A percentile compares a stretch with the other conserved stretches of the same genome.
Conservation (phyloP, 1,139 yeast genomes). For the Lodderomyces jiufengensis region DNA sequence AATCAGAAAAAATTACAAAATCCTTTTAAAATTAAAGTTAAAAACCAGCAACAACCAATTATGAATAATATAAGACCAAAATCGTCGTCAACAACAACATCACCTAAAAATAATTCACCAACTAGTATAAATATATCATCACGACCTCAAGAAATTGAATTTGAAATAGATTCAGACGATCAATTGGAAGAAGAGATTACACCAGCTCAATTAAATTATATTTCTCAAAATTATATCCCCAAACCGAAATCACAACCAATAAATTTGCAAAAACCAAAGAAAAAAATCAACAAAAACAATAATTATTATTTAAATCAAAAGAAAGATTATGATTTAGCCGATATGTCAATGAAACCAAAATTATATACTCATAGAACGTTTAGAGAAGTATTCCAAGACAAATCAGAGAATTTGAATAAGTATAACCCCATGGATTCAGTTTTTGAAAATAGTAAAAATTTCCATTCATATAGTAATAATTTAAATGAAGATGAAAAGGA, state of each 20-base stretch:
- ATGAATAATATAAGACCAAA: constrained; percentile 11
- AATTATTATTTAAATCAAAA: constrained; percentile 41
- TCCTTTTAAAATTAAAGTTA: neutral
- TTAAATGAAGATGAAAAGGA: constrained; percentile 27
- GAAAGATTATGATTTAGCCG: constrained; percentile 32
- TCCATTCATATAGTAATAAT: constrained; percentile 20
- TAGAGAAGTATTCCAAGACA: constrained; percentile 36
- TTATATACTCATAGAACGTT: constrained; percentile 42
- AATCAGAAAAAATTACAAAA: neutral
- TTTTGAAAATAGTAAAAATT: constrained; percentile 32
- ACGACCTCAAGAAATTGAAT: constrained; percentile 4
- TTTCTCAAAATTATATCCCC: constrained; percentile 16
- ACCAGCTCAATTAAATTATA: constrained; percentile 33
- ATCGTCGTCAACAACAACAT: constrained; percentile 1
- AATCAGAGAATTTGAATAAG: constrained; percentile 26
- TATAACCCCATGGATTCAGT: constrained; percentile 44
- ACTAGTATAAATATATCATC: no score
- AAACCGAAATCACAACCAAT: neutral
- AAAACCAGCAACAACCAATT: constrained; percentile 7
- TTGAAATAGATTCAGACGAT: constrained; percentile 26
- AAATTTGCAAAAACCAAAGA: neutral
- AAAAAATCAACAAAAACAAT: constrained; percentile 14
- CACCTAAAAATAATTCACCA: constrained; percentile 4
- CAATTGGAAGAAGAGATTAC: constrained; percentile 30
- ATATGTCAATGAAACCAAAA: constrained; percentile 29